Evolutionary conservation across 176 grass and related monocot species (phyloP).

Genomic region (Carex myosuroides): DNA sequence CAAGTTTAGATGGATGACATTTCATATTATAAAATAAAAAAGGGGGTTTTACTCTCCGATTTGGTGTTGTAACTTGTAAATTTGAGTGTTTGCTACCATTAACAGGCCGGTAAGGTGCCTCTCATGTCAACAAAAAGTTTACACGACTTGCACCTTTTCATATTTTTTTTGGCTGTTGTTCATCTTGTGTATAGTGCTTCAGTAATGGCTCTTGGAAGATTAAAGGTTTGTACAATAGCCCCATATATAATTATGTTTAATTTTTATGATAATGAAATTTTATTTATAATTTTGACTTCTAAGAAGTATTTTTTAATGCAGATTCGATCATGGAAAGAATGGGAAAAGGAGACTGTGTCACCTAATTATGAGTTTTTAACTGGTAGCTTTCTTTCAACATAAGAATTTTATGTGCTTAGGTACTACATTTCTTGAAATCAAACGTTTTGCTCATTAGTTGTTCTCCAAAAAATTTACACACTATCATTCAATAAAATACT

Average conservation of each 20-base stretch:
- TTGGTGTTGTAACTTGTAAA: neutral
- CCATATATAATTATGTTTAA: neutral
- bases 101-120: slow-evolving; percentile 48
- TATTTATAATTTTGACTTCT: neutral
- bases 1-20: neutral
- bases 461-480: neutral
- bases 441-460: too few species aligned
- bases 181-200: slow-evolving; percentile 70
- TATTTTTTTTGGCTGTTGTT: slow-evolving; percentile 81
- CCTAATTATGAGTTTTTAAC: slow-evolving; percentile 64
- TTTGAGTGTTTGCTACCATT: neutral
- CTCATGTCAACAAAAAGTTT: slow-evolving; percentile 44
- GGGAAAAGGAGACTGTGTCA: slow-evolving; percentile 68
- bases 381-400: slow-evolving; percentile 24
- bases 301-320: slow-evolving; percentile 13
- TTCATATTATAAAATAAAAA: neutral
- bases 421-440: too few species aligned
- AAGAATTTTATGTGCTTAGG: neutral
- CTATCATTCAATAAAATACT: neutral
- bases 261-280: neutral
- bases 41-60: neutral
- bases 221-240: slow-evolving; percentile 44
- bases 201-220: slow-evolving; percentile 52
- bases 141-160: slow-evolving; percentile 77
- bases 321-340: slow-evolving; percentile 87